Evolutionary conservation across 257 asterid species (phyloP).

Genomic region (Scutellaria minor): DNA sequence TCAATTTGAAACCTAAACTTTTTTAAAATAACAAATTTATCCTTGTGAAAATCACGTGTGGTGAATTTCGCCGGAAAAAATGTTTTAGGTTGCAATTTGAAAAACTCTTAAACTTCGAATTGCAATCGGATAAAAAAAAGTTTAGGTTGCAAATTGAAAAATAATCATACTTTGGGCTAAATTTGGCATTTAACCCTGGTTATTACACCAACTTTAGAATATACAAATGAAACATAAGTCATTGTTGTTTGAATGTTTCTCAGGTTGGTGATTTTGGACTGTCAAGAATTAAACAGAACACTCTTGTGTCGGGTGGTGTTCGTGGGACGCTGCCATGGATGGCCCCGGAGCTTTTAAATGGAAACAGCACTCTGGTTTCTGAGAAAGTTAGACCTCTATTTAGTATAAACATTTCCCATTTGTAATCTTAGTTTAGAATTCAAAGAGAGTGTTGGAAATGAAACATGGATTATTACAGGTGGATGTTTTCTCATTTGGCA

Average conservation of each 20-base stretch:
- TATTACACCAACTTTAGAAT: slow-evolving; percentile 1
- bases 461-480: slow-evolving; percentile 51
- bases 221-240: background rate
- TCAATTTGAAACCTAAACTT: too few species aligned
- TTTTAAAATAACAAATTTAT: too few species aligned
- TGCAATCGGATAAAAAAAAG: too few species aligned
- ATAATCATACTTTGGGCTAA: too few species aligned
- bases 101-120: too few species aligned
- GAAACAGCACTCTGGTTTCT: slow-evolving; percentile 73
- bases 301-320: slow-evolving; percentile 89
- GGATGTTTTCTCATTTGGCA: slow-evolving; percentile 87
- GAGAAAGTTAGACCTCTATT: slow-evolving; percentile 60
- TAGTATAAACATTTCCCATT: background rate
- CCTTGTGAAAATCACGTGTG: too few species aligned
- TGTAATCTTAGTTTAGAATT: background rate
- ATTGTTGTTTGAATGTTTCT: slow-evolving; percentile 3
- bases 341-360: slow-evolving; percentile 90
- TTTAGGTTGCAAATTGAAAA: too few species aligned
- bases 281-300: slow-evolving; percentile 79
- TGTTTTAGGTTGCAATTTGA: too few species aligned
- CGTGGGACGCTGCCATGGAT: slow-evolving; percentile 96
- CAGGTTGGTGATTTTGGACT: slow-evolving; percentile 94
- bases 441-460: background rate
- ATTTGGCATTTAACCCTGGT: too few species aligned
- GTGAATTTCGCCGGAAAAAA: too few species aligned